phyloP scores from a whole-genome alignment of 2,329 filamentous ascomycete species.

The Phialophora chinensis region DNA sequence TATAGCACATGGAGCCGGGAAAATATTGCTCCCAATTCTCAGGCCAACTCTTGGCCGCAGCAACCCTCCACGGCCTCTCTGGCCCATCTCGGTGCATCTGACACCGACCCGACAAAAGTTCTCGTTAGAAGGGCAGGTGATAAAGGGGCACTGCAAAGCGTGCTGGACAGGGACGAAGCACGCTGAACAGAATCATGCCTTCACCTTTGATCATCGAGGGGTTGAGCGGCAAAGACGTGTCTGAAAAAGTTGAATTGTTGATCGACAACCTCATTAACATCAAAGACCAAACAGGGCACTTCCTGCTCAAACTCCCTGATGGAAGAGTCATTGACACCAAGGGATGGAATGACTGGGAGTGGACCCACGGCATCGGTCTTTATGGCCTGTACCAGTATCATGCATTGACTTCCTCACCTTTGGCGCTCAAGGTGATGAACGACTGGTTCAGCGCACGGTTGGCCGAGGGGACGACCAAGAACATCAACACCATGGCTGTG shows the following conservation, averaged over 20 bases:
- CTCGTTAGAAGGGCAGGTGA: neutral
- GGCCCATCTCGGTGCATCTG: neutral
- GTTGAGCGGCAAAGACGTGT: slow-evolving; percentile 47
- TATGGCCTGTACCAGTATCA: slow-evolving; percentile 86
- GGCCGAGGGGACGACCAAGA: slow-evolving; percentile 75
- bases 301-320: slow-evolving; percentile 72
- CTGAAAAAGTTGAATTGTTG: slow-evolving; percentile 66
- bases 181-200: slow-evolving; percentile 27
- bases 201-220: slow-evolving; percentile 30
- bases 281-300: slow-evolving; percentile 74
- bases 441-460: slow-evolving; percentile 75
- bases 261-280: slow-evolving; percentile 79
- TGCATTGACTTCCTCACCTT: slow-evolving; percentile 68
- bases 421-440: slow-evolving; percentile 69
- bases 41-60: neutral
- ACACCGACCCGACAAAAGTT: neutral
- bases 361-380: slow-evolving; percentile 80
- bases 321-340: slow-evolving; percentile 82
- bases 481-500: slow-evolving; percentile 83
- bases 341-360: slow-evolving; percentile 72
- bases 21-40: neutral
- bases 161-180: neutral
- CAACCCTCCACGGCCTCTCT: neutral
- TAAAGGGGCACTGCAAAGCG: neutral
- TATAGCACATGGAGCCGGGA: neutral